Percentiles rank a stretch among this genome's conserved stretches.
Evolutionary conservation across 164 flowering plant species (phyloP).

Genomic region (Tinospora cordifolia): DNA sequence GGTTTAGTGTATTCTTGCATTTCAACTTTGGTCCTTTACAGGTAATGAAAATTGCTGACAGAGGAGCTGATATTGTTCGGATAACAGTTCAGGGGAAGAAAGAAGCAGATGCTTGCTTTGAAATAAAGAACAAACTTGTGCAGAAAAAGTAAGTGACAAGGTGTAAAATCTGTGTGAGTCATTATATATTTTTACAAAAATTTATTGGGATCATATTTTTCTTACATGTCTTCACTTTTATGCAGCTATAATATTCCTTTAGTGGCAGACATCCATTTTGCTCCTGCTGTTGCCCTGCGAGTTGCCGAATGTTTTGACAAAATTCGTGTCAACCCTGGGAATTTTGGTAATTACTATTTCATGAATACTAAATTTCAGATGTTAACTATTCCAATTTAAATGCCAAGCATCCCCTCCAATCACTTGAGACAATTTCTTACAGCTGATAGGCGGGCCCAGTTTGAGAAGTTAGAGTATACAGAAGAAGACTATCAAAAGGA

Average conservation of each 20-base stretch:
- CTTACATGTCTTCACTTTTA: conserved; percentile 3
- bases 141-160: conserved; percentile 68
- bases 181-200: neutral
- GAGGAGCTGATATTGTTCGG: conserved; percentile 90
- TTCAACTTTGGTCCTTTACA: conserved; percentile 16
- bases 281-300: conserved; percentile 85
- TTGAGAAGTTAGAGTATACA: conserved; percentile 81
- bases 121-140: conserved; percentile 79
- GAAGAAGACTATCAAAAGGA: conserved; percentile 94
- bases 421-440: conserved; percentile 25
- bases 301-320: conserved; percentile 97
- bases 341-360: conserved; percentile 51
- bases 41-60: conserved; percentile 96
- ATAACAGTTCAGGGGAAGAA: conserved; percentile 96
- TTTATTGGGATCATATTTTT: neutral
- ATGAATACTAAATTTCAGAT: neutral
- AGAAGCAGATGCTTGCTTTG: conserved; percentile 97
- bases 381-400: neutral
- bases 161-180: conserved; percentile 9
- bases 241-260: conserved; percentile 93
- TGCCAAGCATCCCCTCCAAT: conserved; percentile 2
- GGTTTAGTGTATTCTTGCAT: neutral
- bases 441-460: conserved; percentile 98
- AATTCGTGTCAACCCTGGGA: conserved; percentile 97
- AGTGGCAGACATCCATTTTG: conserved; percentile 98